Base-by-base conservation (phyloP, 768 basidiomycete genomes). In the Phaeolepiota aurea region DNA sequence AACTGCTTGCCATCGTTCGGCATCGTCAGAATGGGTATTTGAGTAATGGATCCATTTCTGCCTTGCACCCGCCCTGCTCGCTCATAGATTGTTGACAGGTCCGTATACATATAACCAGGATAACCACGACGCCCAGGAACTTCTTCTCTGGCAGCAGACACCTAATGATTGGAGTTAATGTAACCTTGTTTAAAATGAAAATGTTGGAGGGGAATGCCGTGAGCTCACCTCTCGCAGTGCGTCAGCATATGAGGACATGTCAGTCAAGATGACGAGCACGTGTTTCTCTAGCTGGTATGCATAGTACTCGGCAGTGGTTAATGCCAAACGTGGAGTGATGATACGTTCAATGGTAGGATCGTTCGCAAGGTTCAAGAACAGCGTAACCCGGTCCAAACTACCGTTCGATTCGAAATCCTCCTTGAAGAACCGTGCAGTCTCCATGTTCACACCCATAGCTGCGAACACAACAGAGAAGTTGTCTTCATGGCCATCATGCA, bases 401-500 rank as follows among this genome's bases (percentile, higher is more conserved):
- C 96, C 96, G 58, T 96, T 97, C 54, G 96, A 94, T 64, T 98
- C 93, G 59, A 98, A 98, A 69, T 99, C 96, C 59, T 93, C 88
- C 64, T 94, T 93, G 86, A 99, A 99, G 75, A 96, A 99, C 40
- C 94, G 82, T 36, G 96, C 96, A 4, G 96, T 98, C 64, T 99
- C 96, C 92, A 96, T 96, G 71, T 99, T 99, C 44, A 94, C 96
- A 76, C 96, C 96, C 96, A 99, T 98, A 30, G 96, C 96, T 42
- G 93, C 96, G 59, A 98, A 99, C 36, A 98, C 96, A 55, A 99
- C 93, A 36, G 91, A 94, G 76, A 99, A 99, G 65, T 99, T 99
- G 69, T 99, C 94, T 71, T 96, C 94, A 65, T 98, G 94, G 42
- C 92, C 94, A 56, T 99, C 96, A 55, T 93, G 93, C 12, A 94